Evolutionary conservation across 306 rosid genomes (phyloP).

Genomic region (Cercis canadensis): DNA sequence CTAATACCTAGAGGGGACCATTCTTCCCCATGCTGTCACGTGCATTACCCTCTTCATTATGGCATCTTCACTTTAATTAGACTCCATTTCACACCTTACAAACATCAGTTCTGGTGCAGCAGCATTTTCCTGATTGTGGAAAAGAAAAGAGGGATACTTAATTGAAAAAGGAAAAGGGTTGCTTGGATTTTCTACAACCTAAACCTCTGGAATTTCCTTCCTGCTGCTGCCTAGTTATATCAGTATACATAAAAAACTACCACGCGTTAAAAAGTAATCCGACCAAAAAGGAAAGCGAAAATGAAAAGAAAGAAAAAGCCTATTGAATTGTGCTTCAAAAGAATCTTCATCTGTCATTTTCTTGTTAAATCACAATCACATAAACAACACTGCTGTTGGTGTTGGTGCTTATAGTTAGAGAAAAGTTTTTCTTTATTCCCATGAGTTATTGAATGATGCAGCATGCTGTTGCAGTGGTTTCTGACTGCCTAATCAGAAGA

Average conservation of each 20-base stretch:
- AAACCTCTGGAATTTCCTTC: no score
- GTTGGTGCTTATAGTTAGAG: neutral
- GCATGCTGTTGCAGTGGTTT: neutral
- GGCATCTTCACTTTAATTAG: constrained; percentile 54
- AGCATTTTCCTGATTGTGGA: neutral
- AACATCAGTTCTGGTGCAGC: constrained; percentile 42
- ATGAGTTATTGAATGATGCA: constrained; percentile 26
- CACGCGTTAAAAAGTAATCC: no score
- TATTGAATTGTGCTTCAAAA: no score
- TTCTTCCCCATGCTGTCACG: constrained; percentile 55
- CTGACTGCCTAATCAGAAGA: no score
- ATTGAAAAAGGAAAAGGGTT: no score
- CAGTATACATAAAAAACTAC: no score
- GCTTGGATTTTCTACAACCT: neutral
- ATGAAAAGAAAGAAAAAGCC: no score
- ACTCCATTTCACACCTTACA: constrained; percentile 44
- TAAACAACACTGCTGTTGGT: no score
- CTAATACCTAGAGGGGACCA: constrained; percentile 64
- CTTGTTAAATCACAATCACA: no score
- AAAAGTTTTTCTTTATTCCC: neutral
- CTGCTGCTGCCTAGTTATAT: no score
- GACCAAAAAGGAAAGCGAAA: no score
- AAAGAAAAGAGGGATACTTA: no score
- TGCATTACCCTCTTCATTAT: constrained; percentile 60
- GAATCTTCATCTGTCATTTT: neutral